Evolutionary conservation across 2,329 filamentous ascomycete species (phyloP).

Genomic region (Escovopsis sp.): DNA sequence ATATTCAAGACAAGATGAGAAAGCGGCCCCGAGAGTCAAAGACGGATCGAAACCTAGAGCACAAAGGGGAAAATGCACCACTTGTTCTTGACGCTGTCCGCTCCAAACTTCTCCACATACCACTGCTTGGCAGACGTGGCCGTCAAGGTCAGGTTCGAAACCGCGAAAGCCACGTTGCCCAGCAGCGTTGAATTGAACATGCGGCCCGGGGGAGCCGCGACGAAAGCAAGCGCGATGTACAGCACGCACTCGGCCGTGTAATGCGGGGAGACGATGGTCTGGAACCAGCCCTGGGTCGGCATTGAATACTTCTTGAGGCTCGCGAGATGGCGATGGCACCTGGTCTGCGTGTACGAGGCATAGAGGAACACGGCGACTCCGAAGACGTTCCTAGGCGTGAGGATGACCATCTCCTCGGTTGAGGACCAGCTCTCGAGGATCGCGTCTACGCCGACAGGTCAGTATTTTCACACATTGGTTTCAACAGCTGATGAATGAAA

Average conservation of each 20-base stretch:
- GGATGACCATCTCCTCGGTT: slow-evolving; percentile 4
- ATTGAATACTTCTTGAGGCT: slow-evolving; percentile 69
- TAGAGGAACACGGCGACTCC: slow-evolving; percentile 49
- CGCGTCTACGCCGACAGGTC: slow-evolving; percentile 10
- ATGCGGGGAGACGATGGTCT: slow-evolving; percentile 64
- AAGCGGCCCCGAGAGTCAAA: no score
- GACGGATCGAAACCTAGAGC: slow-evolving; percentile 27
- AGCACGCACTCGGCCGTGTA: slow-evolving; percentile 80
- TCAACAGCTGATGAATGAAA: no score
- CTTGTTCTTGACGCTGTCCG: slow-evolving; percentile 41
- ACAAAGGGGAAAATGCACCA: slow-evolving; percentile 67
- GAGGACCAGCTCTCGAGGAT: slow-evolving; percentile 20
- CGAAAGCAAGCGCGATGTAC: slow-evolving; percentile 62
- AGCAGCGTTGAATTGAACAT: slow-evolving; percentile 59
- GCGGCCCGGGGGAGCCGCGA: slow-evolving; percentile 53
- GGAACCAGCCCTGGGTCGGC: slow-evolving; percentile 58
- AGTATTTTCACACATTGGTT: no score
- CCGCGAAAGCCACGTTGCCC: slow-evolving; percentile 56
- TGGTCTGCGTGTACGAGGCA: slow-evolving; percentile 59
- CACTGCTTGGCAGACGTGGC: slow-evolving; percentile 63
- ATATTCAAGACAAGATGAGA: neutral
- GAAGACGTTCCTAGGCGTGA: slow-evolving; percentile 18
- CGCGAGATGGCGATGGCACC: slow-evolving; percentile 55
- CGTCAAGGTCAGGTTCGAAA: slow-evolving; percentile 66
- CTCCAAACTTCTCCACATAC: slow-evolving; percentile 64